Evolutionary conservation across 2,329 filamentous ascomycete species (phyloP), one percentile per base, ranked within the genome.

Genomic region (Aspergillus intermedius): DNA sequence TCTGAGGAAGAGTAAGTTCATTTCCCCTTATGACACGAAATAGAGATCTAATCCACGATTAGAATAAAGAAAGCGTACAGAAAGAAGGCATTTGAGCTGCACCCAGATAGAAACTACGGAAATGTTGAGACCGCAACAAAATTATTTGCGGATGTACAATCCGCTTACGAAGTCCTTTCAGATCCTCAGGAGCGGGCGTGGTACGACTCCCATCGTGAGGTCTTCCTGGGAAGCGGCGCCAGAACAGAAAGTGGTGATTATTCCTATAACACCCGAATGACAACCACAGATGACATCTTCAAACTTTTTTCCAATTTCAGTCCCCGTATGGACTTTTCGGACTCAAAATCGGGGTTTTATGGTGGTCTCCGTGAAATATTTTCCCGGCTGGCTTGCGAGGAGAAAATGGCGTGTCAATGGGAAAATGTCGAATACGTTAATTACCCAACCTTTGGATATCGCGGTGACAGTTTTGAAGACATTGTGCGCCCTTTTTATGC

Each of bases 61-160:
- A 91, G 87, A 55, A 90, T 98, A 62, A 95, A 95, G 63, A 95
- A 89, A 62, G 90, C 91, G 12, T 98, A 98, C 70, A 83, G 89
- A 55, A 83, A 76, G 53, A 96, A 91, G 66, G 93, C 93, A 1
- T 81, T 98, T 44, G 90, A 96, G 67, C 77, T 97, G 8, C 93
- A 98, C 66, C 93, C 93, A 0, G 93, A 98, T 70, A 87, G 91
- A 58, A 98, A 98, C 68, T 85, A 87, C 66, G 85, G 87, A 60
- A 85, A 96, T 63, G 84, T 86, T 52, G 89, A 94, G 61, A 80
- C 83, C 54, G 84, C 91, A 2, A 98, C 93, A 1, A 80, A 77
- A 56, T 82, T 84, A 46, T 98, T 98, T 65, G 90, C 93, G 44
- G 90, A 96, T 64, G 79, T 97, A 23, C 91, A 96, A 67, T 80